Evolutionary conservation across 768 basidiomycete species (phyloP), one percentile per base, ranked within the genome.

Genomic region (Tylopilus plumbeoviolaceoides): DNA sequence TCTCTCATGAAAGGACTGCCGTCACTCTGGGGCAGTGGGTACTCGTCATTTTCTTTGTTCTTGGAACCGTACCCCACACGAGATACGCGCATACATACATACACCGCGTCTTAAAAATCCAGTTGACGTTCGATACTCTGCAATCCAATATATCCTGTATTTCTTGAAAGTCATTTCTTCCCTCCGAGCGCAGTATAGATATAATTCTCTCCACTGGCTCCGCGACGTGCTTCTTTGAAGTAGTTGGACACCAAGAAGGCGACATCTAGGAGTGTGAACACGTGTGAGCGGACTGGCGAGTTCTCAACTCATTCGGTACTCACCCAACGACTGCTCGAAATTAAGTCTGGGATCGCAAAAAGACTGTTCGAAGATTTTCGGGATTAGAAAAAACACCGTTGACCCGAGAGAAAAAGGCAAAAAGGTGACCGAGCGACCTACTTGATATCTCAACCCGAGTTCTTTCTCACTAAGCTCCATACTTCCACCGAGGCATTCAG

Each of bases 341-440:
- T 97, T 95, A 57, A 98, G 72, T 42, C 95, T 74, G 2, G 94
- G 95, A 73, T 98, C 95, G 65, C 95, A 98, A 73, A 95, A 95
- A 1, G 87, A 85, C 87, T 90, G 51, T 4, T 31, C 38, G 51
- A 25, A 12, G 43, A 44, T 40, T n/a, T 28, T 39, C 47, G 33
- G 41, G 17, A 48, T 53, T 5, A 51, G 51, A 9, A 21, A 9
- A 18, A 6, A 47, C 9, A 23, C 28, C 33, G 28, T 54, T 4
- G 33, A 20, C 18, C 5, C n/a, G 3, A 35, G 12, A 35, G 35
- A 21, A 23, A 36, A 7, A 2, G 12, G 10, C 7, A 21, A 51
- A 44, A 25, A 43, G 20, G 18, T 15, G 11, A 44, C 20, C 50
- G 44, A 7, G 49, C 0, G 11, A 53, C 77, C 17, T 12, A 89